Evolutionary conservation across 2,329 filamentous ascomycete species (phyloP), one percentile per base, ranked within the genome.

Genomic region (Diaporthe nobilis): DNA sequence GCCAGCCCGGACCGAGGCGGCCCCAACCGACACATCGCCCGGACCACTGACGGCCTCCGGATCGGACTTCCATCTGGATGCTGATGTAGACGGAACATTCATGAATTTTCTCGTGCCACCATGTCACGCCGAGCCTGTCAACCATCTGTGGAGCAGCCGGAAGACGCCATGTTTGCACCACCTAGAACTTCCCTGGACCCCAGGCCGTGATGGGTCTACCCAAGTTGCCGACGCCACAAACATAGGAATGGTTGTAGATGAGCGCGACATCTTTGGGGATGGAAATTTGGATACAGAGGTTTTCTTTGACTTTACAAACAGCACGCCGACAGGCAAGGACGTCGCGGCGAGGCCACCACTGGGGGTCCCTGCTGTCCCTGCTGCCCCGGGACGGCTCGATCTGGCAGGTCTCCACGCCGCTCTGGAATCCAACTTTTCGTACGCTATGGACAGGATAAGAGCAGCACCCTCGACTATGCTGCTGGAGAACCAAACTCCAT

Each of bases 381-480:
- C 47, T 8, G 34, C 39, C 7, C 55, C 42, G 34, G 68, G 39
- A 55, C 58, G 71, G 22, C 42, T 71, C 13, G 51, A 70, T 13
- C 22, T 77, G 37, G 70, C 63, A 70, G 55, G 28, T 37, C 71
- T 77, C 31, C 58, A 60, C 20, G 44, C 51, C 4, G 55, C 68
- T 44, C 37, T 77, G 22, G 51, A 75, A 13, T 37, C 61, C 61
- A 77, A 65, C 17, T 58, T 77, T 17, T 68, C 55, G 22, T 77
- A 77, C 39, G 75, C 75, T 1, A 84, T 91, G 17, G 87, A 90
- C 71, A 86, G 88, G 79, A 86, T 92, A 22, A 86, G 88, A 60
- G 85, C 87, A 72, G 86, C 89, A 1, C 86, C 86, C 0, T 76
- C 76, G n/a, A 84, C 77, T 61, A 89, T 91, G 86, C 85, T 91